A percentile compares a stretch with the other conserved stretches of the same genome.
Evolutionary conservation across 352 stramenopile genomes (phyloP).

Genomic region (Thraustochytrium sp.): DNA sequence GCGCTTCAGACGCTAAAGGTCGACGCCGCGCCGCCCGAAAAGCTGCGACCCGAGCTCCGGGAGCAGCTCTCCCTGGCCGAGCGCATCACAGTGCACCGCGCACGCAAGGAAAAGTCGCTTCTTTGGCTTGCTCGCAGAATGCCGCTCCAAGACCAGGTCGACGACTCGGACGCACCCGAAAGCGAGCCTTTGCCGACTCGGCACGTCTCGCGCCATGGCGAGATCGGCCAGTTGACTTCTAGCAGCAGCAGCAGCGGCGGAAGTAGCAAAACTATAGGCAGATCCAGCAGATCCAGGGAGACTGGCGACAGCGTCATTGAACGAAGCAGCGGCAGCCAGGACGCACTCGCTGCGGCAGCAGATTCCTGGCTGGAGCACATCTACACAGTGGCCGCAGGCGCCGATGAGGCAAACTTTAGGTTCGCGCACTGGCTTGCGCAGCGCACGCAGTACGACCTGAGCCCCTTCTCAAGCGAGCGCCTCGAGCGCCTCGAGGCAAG

Average conservation of each 20-base stretch:
- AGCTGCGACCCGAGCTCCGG: not conserved
- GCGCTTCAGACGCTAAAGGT: not conserved
- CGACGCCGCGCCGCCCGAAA: not conserved
- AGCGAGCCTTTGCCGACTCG: not conserved
- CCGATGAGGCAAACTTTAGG: no score
- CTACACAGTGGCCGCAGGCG: no score
- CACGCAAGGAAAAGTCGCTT: not conserved
- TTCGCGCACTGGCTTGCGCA: no score
- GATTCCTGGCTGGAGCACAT: no score
- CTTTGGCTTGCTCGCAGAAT: slow-evolving; percentile 1
- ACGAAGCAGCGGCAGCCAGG: no score
- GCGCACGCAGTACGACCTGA: no score
- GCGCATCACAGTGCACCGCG: not conserved
- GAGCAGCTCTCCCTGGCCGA: slow-evolving; percentile 8
- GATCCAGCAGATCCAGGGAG: not conserved
- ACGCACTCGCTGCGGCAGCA: no score
- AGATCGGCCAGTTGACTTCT: not conserved
- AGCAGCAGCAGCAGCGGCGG: not conserved
- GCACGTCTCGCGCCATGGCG: not conserved
- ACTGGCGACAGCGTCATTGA: no score
- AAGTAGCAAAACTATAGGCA: not conserved
- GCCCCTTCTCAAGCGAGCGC: no score
- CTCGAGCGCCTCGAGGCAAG: no score
- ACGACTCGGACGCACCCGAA: not conserved
- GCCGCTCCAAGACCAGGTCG: not conserved